Evolutionary conservation across 1,284 basidiomycete species (phyloP).

Genomic region (Coniophora puteana): DNA sequence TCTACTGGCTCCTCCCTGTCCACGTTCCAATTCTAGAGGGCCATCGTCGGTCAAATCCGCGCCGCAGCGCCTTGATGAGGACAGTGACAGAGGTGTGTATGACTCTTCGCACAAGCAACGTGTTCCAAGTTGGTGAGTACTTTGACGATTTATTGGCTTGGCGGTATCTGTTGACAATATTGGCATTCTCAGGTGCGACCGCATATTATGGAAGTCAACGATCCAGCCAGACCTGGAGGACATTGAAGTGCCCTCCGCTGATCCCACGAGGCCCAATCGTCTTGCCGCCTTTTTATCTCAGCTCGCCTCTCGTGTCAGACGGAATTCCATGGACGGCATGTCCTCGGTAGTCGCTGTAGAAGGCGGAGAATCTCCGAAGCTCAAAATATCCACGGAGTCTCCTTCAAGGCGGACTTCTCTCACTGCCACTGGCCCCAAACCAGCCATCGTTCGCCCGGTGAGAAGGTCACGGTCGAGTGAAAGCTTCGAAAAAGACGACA

Average conservation of each 20-base stretch:
- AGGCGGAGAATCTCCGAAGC: constrained; percentile 36
- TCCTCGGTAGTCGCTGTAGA: constrained; percentile 40
- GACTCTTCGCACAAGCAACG: constrained; percentile 76
- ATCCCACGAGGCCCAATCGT: constrained; percentile 32
- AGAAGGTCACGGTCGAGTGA: too few relatives aligned
- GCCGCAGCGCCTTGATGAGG: constrained; percentile 34
- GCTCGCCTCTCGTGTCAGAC: too few relatives aligned
- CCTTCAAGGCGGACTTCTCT: constrained; percentile 20
- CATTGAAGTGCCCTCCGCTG: constrained; percentile 30
- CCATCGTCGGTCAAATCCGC: constrained; percentile 35
- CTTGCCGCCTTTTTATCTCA: constrained; percentile 52
- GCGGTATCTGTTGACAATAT: not conserved
- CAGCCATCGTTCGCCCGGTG: too few relatives aligned
- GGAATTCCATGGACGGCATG: too few relatives aligned
- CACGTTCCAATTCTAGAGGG: too few relatives aligned
- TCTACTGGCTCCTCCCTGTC: too few relatives aligned
- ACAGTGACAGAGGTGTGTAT: constrained; percentile 61
- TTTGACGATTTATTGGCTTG: constrained; percentile 1
- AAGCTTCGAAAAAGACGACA: too few relatives aligned
- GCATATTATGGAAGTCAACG: constrained; percentile 75
- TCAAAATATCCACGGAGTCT: constrained; percentile 29
- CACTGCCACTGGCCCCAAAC: constrained; percentile 12
- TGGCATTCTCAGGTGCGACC: constrained; percentile 75
- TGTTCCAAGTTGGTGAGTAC: constrained; percentile 71
- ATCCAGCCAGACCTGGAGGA: constrained; percentile 43